Evolutionary conservation across 169 alveolate genomes (phyloP).

Genomic region (Plasmodium inui): DNA sequence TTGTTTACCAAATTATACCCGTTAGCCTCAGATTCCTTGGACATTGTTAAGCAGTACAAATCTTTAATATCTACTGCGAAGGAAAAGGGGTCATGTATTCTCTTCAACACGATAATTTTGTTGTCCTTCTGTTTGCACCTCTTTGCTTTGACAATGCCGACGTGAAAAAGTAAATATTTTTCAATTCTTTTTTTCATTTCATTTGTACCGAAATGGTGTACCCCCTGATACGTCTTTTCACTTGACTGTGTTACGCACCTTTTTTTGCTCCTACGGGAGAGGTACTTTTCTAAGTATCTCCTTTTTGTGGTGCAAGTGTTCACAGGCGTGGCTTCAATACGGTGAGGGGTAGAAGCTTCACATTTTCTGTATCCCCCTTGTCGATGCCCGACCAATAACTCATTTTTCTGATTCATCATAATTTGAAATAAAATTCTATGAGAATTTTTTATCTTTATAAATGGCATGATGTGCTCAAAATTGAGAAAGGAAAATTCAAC

Average conservation of each 20-base stretch:
- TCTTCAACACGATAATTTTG: conserved; percentile 50
- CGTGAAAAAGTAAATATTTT: conserved; percentile 23
- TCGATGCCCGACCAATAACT: background rate
- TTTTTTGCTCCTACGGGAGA: background rate
- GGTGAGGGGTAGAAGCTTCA: background rate
- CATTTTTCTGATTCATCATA: conserved; percentile 14
- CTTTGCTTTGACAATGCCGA: background rate
- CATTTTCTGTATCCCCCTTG: conserved; percentile 27
- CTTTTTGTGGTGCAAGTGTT: background rate
- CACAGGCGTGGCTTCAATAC: background rate
- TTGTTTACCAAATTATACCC: conserved; percentile 23
- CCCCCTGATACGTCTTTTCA: background rate
- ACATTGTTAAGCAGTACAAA: conserved; percentile 55
- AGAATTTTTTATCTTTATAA: conserved; percentile 62
- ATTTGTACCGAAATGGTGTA: background rate
- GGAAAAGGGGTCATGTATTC: conserved; percentile 63
- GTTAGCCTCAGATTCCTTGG: conserved; percentile 61
- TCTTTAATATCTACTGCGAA: conserved; percentile 62
- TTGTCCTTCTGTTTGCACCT: background rate
- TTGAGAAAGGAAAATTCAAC: conserved; percentile 42
- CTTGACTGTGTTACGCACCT: background rate
- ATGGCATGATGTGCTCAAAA: conserved; percentile 34
- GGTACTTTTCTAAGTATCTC: conserved; percentile 6
- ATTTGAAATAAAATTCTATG: conserved; percentile 50
- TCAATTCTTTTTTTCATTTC: conserved; percentile 10